These are phyloP conservation scores for Colletotrichum sp. DNA, from an alignment of 2,329 filamentous ascomycete genomes.

Conservation along the genomic window DNA sequence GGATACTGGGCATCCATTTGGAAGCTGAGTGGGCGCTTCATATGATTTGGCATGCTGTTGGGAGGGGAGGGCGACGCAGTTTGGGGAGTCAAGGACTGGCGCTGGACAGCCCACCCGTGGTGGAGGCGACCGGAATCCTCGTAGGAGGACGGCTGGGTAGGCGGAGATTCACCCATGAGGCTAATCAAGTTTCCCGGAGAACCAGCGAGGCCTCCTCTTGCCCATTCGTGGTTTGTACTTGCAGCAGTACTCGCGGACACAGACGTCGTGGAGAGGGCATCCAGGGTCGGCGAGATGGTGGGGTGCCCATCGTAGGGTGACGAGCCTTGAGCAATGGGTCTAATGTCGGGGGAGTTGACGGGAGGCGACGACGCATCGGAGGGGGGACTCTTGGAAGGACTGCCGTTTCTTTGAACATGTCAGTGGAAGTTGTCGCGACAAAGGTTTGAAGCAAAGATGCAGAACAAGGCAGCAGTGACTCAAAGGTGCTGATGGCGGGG, in stretches of 20 bases:
- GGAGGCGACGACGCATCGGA: conserved; percentile 40
- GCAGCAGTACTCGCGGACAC: conserved; percentile 53
- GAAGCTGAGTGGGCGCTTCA: conserved; percentile 45
- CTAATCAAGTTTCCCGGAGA: conserved; percentile 61
- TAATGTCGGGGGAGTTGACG: conserved; percentile 52
- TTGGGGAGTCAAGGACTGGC: conserved; percentile 49
- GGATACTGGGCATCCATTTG: conserved; percentile 55
- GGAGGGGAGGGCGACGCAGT: conserved; percentile 47
- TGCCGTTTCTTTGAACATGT: conserved; percentile 32
- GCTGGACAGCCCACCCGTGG: conserved; percentile 52
- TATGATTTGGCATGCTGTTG: conserved; percentile 23
- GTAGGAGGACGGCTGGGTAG: conserved; percentile 58
- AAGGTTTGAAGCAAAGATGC: conserved; percentile 27
- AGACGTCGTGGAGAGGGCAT: conserved; percentile 54
- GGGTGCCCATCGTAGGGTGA: conserved; percentile 47
- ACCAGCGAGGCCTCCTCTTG: conserved; percentile 47
- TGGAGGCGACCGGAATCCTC: conserved; percentile 50
- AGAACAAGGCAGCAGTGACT: conserved; percentile 26
- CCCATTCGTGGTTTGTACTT: conserved; percentile 53
- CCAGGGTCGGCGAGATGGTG: conserved; percentile 50
- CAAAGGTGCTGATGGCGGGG: conserved; percentile 25
- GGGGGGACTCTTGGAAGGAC: conserved; percentile 35
- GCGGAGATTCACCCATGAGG: conserved; percentile 57
- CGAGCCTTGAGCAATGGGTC: conserved; percentile 36
- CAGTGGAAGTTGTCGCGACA: conserved; percentile 11